Percentiles rank a stretch among this genome's conserved stretches.
These are phyloP conservation scores for Samsoniella hepiali DNA, from an alignment of 2,329 filamentous ascomycete genomes.

Conservation along the genomic window DNA sequence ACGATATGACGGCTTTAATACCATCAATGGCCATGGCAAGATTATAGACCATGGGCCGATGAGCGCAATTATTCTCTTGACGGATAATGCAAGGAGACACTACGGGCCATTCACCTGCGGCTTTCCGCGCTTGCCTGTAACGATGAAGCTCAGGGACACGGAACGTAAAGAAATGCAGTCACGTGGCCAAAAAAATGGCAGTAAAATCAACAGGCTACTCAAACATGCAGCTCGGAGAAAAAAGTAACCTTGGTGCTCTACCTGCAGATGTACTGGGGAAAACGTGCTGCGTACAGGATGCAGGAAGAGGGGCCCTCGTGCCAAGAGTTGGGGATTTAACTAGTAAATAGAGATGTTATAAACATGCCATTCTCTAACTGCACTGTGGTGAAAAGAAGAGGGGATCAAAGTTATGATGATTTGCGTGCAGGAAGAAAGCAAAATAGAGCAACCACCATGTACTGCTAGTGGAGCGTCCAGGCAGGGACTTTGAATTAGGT, in stretches of 20 bases:
- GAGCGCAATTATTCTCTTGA: background rate
- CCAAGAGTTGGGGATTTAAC: background rate
- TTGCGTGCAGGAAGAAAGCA: background rate
- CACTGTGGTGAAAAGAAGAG: slow-evolving; percentile 21
- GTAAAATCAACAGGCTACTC: background rate
- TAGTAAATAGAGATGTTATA: slow-evolving; percentile 23
- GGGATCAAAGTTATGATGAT: background rate
- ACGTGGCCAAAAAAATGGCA: background rate
- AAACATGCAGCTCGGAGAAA: slow-evolving; percentile 4
- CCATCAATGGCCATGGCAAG: background rate
- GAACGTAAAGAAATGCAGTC: background rate
- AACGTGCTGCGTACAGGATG: background rate
- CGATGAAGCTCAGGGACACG: background rate
- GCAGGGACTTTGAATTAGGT: background rate
- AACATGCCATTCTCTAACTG: slow-evolving; percentile 19
- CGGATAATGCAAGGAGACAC: background rate
- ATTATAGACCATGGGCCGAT: background rate
- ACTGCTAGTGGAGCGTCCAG: background rate
- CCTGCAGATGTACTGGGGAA: background rate
- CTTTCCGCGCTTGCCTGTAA: background rate
- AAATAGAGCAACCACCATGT: no score
- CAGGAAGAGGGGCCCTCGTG: background rate
- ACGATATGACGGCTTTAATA: background rate
- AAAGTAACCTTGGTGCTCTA: slow-evolving; percentile 10
- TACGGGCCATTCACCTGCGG: background rate